A percentile compares a stretch with the other conserved stretches of the same genome.
Evolutionary conservation across 495 filamentous ascomycete species (phyloP).

Genomic region (Corynascus novoguineensis): DNA sequence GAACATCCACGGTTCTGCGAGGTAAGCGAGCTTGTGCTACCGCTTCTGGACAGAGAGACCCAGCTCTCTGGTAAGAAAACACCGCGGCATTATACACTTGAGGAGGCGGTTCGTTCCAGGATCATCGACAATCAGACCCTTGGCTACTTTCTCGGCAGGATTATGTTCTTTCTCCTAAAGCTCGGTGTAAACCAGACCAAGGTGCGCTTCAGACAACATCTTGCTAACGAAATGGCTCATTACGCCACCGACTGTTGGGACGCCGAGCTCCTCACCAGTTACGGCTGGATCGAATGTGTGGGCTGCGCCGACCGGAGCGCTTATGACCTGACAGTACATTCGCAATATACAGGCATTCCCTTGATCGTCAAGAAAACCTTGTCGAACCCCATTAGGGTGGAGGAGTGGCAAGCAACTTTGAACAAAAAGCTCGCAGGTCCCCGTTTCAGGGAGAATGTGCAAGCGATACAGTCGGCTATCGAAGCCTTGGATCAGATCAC

Average conservation of each 20-base stretch:
- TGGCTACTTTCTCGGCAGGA: constrained; percentile 61
- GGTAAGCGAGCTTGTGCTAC: neutral
- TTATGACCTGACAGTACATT: constrained; percentile 61
- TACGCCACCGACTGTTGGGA: constrained; percentile 69
- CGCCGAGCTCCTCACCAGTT: constrained; percentile 58
- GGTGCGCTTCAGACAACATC: constrained; percentile 63
- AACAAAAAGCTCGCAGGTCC: constrained; percentile 64
- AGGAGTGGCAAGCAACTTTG: constrained; percentile 57
- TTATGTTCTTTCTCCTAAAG: constrained; percentile 56
- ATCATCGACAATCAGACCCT: constrained; percentile 66
- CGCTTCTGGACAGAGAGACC: constrained; percentile 52
- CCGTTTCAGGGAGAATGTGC: constrained; percentile 54
- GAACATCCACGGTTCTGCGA: neutral
- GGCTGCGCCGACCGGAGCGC: constrained; percentile 63
- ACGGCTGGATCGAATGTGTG: constrained; percentile 60
- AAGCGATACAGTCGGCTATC: constrained; percentile 53
- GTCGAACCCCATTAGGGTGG: constrained; percentile 52
- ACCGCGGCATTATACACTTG: constrained; percentile 51
- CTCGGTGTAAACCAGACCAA: constrained; percentile 48
- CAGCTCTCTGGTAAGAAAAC: constrained; percentile 46
- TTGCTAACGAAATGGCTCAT: constrained; percentile 62
- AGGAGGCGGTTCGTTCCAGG: constrained; percentile 52
- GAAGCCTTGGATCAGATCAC: constrained; percentile 47
- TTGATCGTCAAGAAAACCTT: constrained; percentile 55
- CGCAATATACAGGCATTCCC: constrained; percentile 55